Base-by-base conservation (phyloP, 768 basidiomycete genomes). In the Phylloporus scabripes region DNA sequence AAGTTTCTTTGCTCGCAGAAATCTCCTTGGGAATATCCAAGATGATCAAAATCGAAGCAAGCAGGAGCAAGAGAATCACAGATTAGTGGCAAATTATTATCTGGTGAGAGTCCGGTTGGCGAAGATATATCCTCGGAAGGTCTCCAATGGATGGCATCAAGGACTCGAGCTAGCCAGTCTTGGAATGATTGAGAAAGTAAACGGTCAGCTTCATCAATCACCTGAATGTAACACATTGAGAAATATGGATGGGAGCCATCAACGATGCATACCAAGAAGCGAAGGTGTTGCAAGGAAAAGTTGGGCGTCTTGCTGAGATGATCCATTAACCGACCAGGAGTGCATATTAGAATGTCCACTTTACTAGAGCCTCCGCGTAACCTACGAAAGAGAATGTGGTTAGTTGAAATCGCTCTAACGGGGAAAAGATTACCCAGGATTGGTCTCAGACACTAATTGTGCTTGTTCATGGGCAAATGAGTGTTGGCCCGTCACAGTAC, bases 191-290 rank as follows among this genome's bases (percentile, higher is more conserved):
- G 93, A 9, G 88, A 86, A 8, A 99, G 76, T 0, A 99, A 76
- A n/a, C 93, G 81, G 63, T 99, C 96, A 0, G 96, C 96, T 70
- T 99, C 96, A 65, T 99, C 96, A 48, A 99, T 91, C 24, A 98
- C 84, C 92, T 95, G 50, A 9, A 23, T 21, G 29, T 1, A 4
- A 24, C 7, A 1, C 28, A n/a, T 44, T 56, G n/a, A 47, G 28
- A 23, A 18, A 23, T 12, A 29, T 37, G 9, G 20, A 42, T 33
- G 26, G 5, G 14, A 42, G 12, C 3, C 18, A 48, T 23, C 17
- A 28, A 33, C 18, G 18, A 24, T n/a, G 26, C 85, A 23, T 60
- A 92, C 95, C 51, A 98, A 72, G 67, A 92, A 98, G n/a, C 94
- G 85, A 7, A 99, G 76, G 66, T 98, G 93, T 59, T 96, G 93